These are phyloP conservation scores for Vicia villosa DNA, from an alignment of 306 rosid genomes.

Conservation along the genomic window DNA sequence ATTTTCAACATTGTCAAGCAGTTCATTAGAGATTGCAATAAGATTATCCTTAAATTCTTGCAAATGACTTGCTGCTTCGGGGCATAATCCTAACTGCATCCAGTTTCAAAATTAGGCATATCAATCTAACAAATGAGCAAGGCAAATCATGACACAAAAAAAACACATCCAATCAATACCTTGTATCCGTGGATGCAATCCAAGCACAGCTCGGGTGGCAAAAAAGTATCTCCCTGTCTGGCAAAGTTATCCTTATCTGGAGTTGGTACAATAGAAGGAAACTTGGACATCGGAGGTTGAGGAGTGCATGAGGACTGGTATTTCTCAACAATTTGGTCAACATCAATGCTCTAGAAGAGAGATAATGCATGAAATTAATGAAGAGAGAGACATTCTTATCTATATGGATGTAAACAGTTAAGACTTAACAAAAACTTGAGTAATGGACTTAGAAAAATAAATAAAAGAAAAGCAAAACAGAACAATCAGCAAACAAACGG, in stretches of 20 bases:
- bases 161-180: conserved; percentile 47
- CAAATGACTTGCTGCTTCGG: conserved; percentile 77
- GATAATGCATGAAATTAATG: conserved; percentile 35
- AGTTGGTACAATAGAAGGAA: conserved; percentile 69
- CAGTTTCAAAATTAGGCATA: conserved; percentile 43
- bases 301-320: conserved; percentile 90
- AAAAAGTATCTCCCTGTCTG: conserved; percentile 48
- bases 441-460: not conserved
- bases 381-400: conserved; percentile 35
- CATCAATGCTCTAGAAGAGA: conserved; percentile 74
- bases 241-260: conserved; percentile 46
- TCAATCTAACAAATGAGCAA: conserved; percentile 33
- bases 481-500: conserved; percentile 2
- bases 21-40: conserved; percentile 82
- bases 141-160: conserved; percentile 26
- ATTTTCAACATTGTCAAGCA: conserved; percentile 76
- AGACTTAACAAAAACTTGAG: conserved; percentile 10
- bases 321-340: conserved; percentile 91
- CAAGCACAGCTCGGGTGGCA: conserved; percentile 71
- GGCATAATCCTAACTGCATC: conserved; percentile 82
- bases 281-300: conserved; percentile 64
- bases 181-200: conserved; percentile 81
- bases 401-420: conserved; percentile 23
- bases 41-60: conserved; percentile 85
- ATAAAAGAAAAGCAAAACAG: not conserved